Base-by-base conservation (phyloP, 2,329 filamentous ascomycete genomes). In the Colletotrichum sublineola region DNA sequence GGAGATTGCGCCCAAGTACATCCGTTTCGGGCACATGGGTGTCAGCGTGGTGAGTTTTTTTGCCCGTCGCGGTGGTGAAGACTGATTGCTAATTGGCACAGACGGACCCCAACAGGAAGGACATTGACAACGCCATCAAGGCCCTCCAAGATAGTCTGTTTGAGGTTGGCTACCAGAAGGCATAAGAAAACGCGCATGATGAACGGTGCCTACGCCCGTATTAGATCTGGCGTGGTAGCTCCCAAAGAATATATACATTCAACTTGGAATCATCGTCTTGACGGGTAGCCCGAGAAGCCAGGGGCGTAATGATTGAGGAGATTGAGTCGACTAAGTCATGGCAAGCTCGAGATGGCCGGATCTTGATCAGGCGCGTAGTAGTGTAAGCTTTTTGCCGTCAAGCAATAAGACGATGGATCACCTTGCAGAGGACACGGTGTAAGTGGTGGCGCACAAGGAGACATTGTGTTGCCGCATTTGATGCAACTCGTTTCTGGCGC, bases 11-110 rank as follows among this genome's bases (percentile, higher is more conserved):
- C 86, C 93, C 74, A 96, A 94, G 85, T 99, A 99, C 82, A 93
- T 99, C 77, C 91, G 96, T 38, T 96, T 99, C 79, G 96, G 96
- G 55, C 96, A 98, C 82, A 99, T 99, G 96, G 96, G 96, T 77
- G 94, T 98, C 74, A 96, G 93, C 80, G 93, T 95, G 76, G 90
- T 91, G 84, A 84, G 90, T 87, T 31, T 15, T 24, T 15, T 40
- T 46, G 7, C 38, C n/a, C 33, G 50, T 63, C 50, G 65, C 14
- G 11, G 68, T 76, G 64, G 80, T 79, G 64, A 74, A 78, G 68
- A 18, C n/a, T 42, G 38, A 58, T 29, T 58, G 24, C 44, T 55
- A 50, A 75, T 66, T 2, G 14, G 38, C 29, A 72, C 67, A 91
- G 84, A 94, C 92, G 78, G 94, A 98, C 79, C 89, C 94, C 38